phyloP scores from a whole-genome alignment of 2,329 filamentous ascomycete genomes.

The Colletotrichum sp. region DNA sequence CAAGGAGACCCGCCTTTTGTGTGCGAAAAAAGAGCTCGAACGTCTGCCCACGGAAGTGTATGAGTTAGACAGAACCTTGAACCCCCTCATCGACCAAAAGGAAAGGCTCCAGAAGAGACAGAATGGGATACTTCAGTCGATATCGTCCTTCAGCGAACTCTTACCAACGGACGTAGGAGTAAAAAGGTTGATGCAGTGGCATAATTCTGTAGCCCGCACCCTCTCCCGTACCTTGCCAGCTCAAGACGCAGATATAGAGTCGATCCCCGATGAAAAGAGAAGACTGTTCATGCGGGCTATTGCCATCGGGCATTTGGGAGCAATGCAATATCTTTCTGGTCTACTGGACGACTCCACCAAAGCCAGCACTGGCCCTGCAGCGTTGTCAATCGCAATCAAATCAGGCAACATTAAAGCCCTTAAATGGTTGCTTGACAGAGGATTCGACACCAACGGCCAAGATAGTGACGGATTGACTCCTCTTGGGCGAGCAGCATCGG shows the following conservation, averaged over 20 bases:
- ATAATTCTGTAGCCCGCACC: not conserved
- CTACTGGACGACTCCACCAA: not conserved
- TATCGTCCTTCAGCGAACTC: not conserved
- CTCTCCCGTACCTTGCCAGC: not conserved
- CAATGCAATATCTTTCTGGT: not conserved
- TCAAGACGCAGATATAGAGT: not conserved
- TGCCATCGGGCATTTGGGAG: not conserved
- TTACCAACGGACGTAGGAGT: not conserved
- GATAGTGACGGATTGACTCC: not conserved
- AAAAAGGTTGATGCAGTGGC: not conserved
- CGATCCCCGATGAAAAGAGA: rapidly evolving
- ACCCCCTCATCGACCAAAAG: not conserved
- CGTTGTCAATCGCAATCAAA: not conserved
- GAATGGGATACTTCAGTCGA: not conserved
- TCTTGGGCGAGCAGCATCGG: not conserved
- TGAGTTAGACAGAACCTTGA: no score
- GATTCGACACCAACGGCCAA: not conserved
- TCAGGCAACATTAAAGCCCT: not conserved
- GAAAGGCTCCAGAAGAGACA: not conserved
- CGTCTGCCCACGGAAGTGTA: no score
- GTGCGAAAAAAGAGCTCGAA: not conserved
- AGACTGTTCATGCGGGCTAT: not conserved
- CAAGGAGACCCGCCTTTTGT: not conserved
- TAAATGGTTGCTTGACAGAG: not conserved
- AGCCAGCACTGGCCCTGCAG: not conserved